Evolutionary conservation across 1,139 yeast genomes (phyloP).

Genomic region (Arxiozyma bovina): DNA sequence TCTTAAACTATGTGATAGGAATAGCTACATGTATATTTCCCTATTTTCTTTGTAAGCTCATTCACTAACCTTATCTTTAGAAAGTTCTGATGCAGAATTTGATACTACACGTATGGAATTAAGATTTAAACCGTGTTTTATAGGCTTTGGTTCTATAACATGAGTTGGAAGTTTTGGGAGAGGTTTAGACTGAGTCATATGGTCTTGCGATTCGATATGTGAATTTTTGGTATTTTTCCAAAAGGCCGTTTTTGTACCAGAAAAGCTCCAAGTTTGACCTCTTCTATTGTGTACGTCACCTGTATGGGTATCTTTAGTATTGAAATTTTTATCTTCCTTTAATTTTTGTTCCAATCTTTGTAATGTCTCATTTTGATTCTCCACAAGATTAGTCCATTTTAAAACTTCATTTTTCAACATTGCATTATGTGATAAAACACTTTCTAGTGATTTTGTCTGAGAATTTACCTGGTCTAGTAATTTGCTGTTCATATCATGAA

Average conservation of each 20-base stretch:
- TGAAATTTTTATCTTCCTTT: constrained; percentile 2
- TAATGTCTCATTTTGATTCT: constrained; percentile 14
- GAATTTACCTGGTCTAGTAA: constrained; percentile 17
- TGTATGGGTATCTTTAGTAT: neutral
- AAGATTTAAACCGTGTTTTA: constrained; percentile 15
- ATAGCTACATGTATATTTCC: neutral
- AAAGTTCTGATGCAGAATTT: neutral
- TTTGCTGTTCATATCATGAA: constrained; percentile 17
- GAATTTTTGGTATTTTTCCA: constrained; percentile 4
- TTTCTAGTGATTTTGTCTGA: constrained; percentile 14
- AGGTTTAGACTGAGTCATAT: constrained; percentile 1
- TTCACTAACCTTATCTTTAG: neutral
- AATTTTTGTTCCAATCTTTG: constrained; percentile 10
- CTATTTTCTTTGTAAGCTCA: neutral
- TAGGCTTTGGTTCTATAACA: constrained; percentile 6
- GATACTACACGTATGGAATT: constrained; percentile 9
- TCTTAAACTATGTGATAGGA: neutral
- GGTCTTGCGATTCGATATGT: constrained; percentile 13
- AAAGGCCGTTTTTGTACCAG: constrained; percentile 7
- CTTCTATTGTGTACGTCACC: neutral
- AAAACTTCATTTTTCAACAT: constrained; percentile 13
- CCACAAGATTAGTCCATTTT: constrained; percentile 10
- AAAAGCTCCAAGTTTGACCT: constrained; percentile 12
- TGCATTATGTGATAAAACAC: constrained; percentile 13
- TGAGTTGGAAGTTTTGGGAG: neutral